Evolutionary conservation across 768 basidiomycete genomes (phyloP).

Genomic region (Mycena galopus): DNA sequence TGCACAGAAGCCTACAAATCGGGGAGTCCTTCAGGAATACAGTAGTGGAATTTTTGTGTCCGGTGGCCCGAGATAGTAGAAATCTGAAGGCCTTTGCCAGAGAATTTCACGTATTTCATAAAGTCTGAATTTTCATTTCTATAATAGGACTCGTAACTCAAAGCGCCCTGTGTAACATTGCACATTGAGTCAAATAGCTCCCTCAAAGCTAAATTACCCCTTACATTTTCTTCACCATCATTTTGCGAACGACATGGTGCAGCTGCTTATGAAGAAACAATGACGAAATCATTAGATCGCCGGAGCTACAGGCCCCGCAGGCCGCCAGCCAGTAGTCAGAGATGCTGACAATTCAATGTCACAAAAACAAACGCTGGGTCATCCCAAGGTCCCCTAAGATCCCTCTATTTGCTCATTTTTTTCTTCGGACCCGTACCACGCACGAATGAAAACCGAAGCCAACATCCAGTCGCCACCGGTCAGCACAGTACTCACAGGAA

Average conservation of each 20-base stretch:
- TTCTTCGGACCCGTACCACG: neutral
- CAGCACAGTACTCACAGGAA: constrained; percentile 2
- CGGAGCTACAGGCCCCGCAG: neutral
- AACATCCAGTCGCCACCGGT: neutral
- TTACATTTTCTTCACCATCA: neutral
- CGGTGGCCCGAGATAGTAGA: neutral
- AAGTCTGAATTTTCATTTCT: no score
- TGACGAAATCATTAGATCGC: neutral
- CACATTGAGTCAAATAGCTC: no score
- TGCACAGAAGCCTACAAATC: neutral
- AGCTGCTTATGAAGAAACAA: neutral
- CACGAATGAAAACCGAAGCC: neutral
- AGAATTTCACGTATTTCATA: no score
- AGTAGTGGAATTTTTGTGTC: neutral
- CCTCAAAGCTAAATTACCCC: no score
- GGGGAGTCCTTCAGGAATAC: no score
- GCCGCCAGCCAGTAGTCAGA: neutral
- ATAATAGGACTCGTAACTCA: no score
- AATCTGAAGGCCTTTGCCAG: neutral
- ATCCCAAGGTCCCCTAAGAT: no score
- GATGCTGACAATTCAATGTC: neutral
- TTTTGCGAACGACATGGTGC: neutral
- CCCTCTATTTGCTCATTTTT: neutral
- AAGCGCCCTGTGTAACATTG: no score
- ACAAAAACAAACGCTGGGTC: neutral